Evolutionary conservation across 2,329 filamentous ascomycete species (phyloP).

Genomic region (Boeremia lycopersici): DNA sequence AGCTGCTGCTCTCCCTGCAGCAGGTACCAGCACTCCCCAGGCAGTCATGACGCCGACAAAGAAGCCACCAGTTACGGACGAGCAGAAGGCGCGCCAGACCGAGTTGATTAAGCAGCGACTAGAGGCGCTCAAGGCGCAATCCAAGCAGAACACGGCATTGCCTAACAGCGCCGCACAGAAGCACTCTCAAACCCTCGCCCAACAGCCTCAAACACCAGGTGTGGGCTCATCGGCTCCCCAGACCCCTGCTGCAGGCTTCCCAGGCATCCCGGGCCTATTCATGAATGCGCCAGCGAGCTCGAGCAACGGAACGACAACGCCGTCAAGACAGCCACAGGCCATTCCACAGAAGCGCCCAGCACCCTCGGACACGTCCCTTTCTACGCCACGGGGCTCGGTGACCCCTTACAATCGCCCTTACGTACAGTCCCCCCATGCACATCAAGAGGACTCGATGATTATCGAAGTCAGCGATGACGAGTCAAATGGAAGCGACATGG

Average conservation of each 20-base stretch:
- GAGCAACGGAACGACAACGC: slow-evolving; percentile 9
- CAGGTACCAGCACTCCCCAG: slow-evolving; percentile 21
- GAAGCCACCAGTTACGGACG: slow-evolving; percentile 35
- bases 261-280: slow-evolving; percentile 60
- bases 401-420: slow-evolving; percentile 64
- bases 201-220: slow-evolving; percentile 8
- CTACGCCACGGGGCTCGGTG: slow-evolving; percentile 36
- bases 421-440: slow-evolving; percentile 57
- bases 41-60: slow-evolving; percentile 18
- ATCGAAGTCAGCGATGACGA: slow-evolving; percentile 86
- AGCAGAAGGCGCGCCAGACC: slow-evolving; percentile 67
- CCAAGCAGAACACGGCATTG: slow-evolving; percentile 17
- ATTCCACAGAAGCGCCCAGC: slow-evolving; percentile 62
- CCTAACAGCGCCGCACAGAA: slow-evolving; percentile 18
- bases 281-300: slow-evolving; percentile 46
- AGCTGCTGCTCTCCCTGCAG: slow-evolving; percentile 12
- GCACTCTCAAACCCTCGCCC: background rate
- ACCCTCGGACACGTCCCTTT: slow-evolving; percentile 70
- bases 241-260: slow-evolving; percentile 26
- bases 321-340: slow-evolving; percentile 14
- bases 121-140: slow-evolving; percentile 60
- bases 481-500: slow-evolving; percentile 67
- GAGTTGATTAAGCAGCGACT: slow-evolving; percentile 79
- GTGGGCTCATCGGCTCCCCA: slow-evolving; percentile 10
- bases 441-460: slow-evolving; percentile 68